Conservation (phyloP, 2,329 filamentous ascomycete genomes). For the Cryphonectria radicalis region DNA sequence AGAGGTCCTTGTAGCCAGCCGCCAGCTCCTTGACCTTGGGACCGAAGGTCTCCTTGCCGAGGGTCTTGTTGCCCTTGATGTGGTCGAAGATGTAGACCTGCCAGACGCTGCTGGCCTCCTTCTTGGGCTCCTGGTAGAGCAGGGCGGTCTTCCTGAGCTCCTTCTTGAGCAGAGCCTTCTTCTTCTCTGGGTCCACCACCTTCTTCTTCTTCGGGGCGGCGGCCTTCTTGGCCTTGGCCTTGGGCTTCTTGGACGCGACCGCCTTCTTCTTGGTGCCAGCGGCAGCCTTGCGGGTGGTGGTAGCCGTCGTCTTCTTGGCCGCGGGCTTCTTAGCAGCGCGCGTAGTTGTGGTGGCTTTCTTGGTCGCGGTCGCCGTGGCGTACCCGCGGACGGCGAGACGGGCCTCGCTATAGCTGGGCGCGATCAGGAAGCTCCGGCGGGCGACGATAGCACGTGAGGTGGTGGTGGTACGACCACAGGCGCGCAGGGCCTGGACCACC, state of each 20-base stretch:
- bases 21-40: conserved; percentile 36
- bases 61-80: conserved; percentile 33
- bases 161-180: conserved; percentile 39
- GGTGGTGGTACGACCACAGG: conserved; percentile 11
- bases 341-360: conserved; percentile 17
- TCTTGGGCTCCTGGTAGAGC: conserved; percentile 42
- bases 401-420: conserved; percentile 24
- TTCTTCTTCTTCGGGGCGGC: conserved; percentile 36
- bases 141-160: conserved; percentile 48
- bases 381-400: conserved; percentile 29
- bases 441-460: conserved; percentile 24
- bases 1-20: conserved; percentile 45
- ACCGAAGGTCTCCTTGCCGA: conserved; percentile 22
- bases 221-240: conserved; percentile 25
- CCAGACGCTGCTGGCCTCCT: conserved; percentile 42
- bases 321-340: conserved; percentile 34
- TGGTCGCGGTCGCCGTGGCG: conserved; percentile 29
- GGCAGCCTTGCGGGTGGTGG: conserved; percentile 36
- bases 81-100: conserved; percentile 42
- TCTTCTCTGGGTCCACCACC: conserved; percentile 44
- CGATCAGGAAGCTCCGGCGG: conserved; percentile 23
- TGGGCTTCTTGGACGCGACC: conserved; percentile 33
- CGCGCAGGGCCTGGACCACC: conserved; percentile 24
- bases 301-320: conserved; percentile 31
- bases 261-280: conserved; percentile 24